These are phyloP conservation scores for Candida rishiriensis DNA, from an alignment of 805 yeast genomes.

Conservation along the genomic window DNA sequence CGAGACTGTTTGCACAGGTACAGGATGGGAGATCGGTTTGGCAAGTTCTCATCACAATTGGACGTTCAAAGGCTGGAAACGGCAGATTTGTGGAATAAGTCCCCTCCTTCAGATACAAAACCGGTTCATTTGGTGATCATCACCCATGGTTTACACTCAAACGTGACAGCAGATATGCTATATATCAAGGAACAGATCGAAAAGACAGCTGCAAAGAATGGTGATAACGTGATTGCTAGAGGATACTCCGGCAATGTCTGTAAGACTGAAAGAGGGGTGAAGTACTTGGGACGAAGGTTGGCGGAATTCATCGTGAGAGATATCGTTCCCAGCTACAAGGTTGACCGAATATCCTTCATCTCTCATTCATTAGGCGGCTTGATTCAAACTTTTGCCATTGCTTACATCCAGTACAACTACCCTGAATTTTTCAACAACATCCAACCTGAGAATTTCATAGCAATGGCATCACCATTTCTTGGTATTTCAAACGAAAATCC, in stretches of 20 bases:
- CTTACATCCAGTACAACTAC: constrained; percentile 62
- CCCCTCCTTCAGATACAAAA: constrained; percentile 36
- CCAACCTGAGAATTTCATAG: constrained; percentile 72
- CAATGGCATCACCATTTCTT: constrained; percentile 83
- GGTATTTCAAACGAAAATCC: constrained; percentile 91
- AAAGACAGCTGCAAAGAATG: constrained; percentile 32
- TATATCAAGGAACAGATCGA: constrained; percentile 81
- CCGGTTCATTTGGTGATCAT: constrained; percentile 81
- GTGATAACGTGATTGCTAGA: constrained; percentile 70
- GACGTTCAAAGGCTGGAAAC: constrained; percentile 56
- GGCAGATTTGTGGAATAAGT: constrained; percentile 69
- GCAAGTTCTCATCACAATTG: constrained; percentile 32
- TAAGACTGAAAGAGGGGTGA: constrained; percentile 84
- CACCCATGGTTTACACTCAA: constrained; percentile 92
- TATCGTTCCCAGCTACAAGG: constrained; percentile 36
- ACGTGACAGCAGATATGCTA: constrained; percentile 84
- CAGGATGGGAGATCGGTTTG: constrained; percentile 14
- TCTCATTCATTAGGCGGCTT: constrained; percentile 95
- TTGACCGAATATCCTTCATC: constrained; percentile 71
- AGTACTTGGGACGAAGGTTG: constrained; percentile 74
- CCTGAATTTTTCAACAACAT: constrained; percentile 67
- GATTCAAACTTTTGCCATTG: constrained; percentile 86
- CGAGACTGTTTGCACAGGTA: constrained; percentile 29
- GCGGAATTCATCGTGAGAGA: constrained; percentile 67
- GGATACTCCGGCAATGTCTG: constrained; percentile 84